Evolutionary conservation across 306 rosid genomes (phyloP).

Genomic region (Vicia sativa): DNA sequence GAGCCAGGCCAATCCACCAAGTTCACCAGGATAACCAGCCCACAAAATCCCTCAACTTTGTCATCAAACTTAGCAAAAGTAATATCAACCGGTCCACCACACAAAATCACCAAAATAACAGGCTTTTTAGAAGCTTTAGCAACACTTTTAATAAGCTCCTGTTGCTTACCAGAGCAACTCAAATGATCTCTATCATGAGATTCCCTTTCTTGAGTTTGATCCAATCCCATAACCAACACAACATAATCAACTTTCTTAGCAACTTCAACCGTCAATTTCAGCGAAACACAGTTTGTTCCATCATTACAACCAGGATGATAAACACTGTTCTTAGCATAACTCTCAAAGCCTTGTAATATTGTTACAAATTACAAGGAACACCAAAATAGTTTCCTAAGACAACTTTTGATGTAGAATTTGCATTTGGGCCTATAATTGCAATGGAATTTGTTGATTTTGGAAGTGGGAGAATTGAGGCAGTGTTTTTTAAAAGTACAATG

Average conservation of each 20-base stretch:
- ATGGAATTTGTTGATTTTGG: constrained; percentile 53
- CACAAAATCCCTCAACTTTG: constrained; percentile 75
- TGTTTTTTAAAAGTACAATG: constrained; percentile 83
- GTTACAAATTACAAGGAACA: constrained; percentile 70
- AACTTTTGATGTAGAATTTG: constrained; percentile 46
- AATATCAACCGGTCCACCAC: constrained; percentile 88
- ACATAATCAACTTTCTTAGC: constrained; percentile 67
- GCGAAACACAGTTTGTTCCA: constrained; percentile 48
- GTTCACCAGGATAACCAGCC: constrained; percentile 97
- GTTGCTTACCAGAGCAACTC: constrained; percentile 76
- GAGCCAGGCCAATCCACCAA: constrained; percentile 84
- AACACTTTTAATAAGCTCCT: constrained; percentile 58
- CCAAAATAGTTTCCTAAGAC: constrained; percentile 81
- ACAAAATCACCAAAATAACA: constrained; percentile 66
- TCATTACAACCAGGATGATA: constrained; percentile 66
- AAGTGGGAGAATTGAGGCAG: constrained; percentile 63
- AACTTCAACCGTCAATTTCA: constrained; percentile 41
- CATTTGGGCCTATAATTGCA: constrained; percentile 85
- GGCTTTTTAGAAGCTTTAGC: constrained; percentile 72
- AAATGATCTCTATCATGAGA: constrained; percentile 59
- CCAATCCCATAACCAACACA: constrained; percentile 82
- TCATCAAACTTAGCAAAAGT: constrained; percentile 59
- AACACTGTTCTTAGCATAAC: constrained; percentile 45
- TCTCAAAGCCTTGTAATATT: constrained; percentile 52
- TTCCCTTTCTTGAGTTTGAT: constrained; percentile 77